Base-by-base conservation (phyloP, 176 grass and related monocot genomes). In the Musa schizocarpa region DNA sequence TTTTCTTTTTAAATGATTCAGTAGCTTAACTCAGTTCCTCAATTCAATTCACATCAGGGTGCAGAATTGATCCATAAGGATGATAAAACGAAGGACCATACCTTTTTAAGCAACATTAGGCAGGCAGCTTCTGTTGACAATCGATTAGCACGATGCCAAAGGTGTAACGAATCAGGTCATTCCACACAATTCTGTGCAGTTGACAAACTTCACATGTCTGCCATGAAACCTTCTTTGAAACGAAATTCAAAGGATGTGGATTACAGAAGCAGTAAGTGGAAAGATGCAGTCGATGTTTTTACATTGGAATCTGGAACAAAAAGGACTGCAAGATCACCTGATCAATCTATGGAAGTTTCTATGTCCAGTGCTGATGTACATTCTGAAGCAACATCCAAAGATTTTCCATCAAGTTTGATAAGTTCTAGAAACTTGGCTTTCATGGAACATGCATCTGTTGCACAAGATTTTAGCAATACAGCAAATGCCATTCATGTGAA, bases 111-210 rank as follows among this genome's bases (percentile, higher is more conserved):
- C 77, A 74, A 81, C 55, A 88, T 76, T 56, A 88, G 21, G 66
- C 63, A 29, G 20, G 53, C 78, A 79, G 81, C 68, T 89, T 73
- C 73, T 75, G 58, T 67, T 64, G 69, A 48, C 66, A 85, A 43
- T 72, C 72, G 51, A 65, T 25, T 72, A 71, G 48, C 69, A 9
- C 78, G 85, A 55, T 94, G 90, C 78, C 84, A 91, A 62, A 79
- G 80, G 57, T 94, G 86, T 82, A 93, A 99, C 82, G 90, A 89
- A 89, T 48, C 3, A 22, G 90, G 84, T 53, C 95, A 98, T 78
- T 73, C 78, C 53, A 85, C 85, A 13, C 90, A 94, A 77, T 91
- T 81, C 74, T 94, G 95, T 75, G 64, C 76, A 10, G 61, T 81
- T 54, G 84, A 91, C 52, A 92, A 77, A 74, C 62, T 83, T 75